phyloP scores from a whole-genome alignment of 2,329 filamentous ascomycete genomes.

The Apiospora kogelbergensis region DNA sequence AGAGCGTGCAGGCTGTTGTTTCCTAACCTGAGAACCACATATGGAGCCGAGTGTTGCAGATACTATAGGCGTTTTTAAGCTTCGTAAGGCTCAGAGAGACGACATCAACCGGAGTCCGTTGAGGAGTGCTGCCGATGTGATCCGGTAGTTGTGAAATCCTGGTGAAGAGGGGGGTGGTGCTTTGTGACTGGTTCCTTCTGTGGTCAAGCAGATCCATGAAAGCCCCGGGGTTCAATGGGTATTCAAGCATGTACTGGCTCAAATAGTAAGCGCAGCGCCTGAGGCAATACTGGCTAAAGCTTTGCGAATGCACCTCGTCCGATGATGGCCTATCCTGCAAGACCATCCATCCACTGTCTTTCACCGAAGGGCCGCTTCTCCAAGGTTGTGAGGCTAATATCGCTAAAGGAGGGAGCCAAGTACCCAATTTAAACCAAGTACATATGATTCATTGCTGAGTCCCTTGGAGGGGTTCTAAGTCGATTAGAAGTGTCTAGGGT shows the following conservation, averaged over 20 bases:
- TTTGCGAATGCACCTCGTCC: neutral
- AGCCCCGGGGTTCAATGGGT: neutral
- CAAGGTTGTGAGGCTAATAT: neutral
- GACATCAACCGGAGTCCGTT: neutral
- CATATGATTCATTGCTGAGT: neutral
- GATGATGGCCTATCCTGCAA: neutral
- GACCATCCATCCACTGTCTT: neutral
- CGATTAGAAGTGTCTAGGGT: too few relatives aligned
- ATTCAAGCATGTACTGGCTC: neutral
- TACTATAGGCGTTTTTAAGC: constrained; percentile 8
- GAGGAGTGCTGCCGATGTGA: neutral
- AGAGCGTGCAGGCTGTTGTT: neutral
- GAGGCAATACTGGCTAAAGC: neutral
- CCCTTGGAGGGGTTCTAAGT: too few relatives aligned
- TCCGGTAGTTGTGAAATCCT: constrained; percentile 1
- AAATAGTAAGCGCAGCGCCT: neutral
- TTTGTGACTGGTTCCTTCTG: neutral
- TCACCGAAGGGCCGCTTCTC: neutral
- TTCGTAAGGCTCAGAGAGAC: constrained; percentile 4
- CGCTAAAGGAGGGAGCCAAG: neutral
- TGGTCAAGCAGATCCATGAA: neutral
- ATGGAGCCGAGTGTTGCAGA: neutral
- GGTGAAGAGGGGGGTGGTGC: neutral
- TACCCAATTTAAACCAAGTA: neutral
- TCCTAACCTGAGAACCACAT: constrained; percentile 2